Conservation (phyloP, 2,329 filamentous ascomycete species). For the Davidsoniella virescens region DNA sequence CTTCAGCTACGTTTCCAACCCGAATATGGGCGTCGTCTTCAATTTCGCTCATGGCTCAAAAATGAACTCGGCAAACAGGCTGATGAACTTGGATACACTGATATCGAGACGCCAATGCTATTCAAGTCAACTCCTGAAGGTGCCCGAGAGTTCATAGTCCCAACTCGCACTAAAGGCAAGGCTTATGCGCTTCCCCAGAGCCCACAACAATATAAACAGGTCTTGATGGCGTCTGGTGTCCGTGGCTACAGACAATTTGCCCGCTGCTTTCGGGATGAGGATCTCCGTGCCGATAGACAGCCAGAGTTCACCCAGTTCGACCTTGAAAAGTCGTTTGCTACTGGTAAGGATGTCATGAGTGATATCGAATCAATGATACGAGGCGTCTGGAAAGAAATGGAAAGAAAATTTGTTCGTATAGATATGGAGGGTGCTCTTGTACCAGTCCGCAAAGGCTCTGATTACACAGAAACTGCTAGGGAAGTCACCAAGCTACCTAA, state of each 20-base stretch:
- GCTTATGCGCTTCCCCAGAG: constrained; percentile 92
- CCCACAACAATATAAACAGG: constrained; percentile 96
- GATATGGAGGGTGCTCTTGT: constrained; percentile 18
- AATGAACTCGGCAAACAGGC: constrained; percentile 38
- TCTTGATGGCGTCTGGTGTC: constrained; percentile 83
- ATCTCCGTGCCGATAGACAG: constrained; percentile 78
- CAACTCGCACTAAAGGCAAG: constrained; percentile 56
- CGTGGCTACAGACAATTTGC: constrained; percentile 81
- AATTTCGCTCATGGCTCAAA: constrained; percentile 47
- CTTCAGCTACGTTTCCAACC: constrained; percentile 67
- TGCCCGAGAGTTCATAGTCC: constrained; percentile 85
- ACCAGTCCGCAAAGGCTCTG: constrained; percentile 16
- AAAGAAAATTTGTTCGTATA: constrained; percentile 24
- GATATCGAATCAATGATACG: constrained; percentile 35
- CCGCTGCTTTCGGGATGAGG: constrained; percentile 88
- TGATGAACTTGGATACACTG: constrained; percentile 43
- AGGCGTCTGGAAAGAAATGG: constrained; percentile 35
- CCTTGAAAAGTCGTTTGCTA: constrained; percentile 81
- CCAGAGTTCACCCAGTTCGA: constrained; percentile 97
- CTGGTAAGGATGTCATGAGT: constrained; percentile 51
- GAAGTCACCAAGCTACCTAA: constrained; percentile 16
- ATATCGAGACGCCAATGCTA: constrained; percentile 82
- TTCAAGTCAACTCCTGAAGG: constrained; percentile 98
- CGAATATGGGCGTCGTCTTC: constrained; percentile 49
- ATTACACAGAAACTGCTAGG: not conserved